Evolutionary conservation across 1,139 yeast genomes (phyloP), one percentile per base, ranked within the genome.

Genomic region (Pichia sp.): DNA sequence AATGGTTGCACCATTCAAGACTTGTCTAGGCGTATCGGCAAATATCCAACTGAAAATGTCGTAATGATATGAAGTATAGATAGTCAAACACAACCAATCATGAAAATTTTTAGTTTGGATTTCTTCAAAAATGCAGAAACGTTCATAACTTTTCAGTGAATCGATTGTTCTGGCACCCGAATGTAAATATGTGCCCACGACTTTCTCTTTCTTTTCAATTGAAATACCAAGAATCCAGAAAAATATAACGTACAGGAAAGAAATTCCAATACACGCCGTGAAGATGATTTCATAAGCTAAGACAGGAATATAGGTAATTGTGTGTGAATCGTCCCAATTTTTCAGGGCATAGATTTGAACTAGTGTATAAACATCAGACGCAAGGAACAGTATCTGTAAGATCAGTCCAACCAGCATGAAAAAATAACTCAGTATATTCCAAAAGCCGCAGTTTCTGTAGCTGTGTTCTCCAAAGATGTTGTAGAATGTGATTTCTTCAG

Each of bases 11-110:
- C 90, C 85, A 62, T 89, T 89, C 56, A 89, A 77, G 3, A 85
- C 84, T 67, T 89, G 96, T 65, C 96, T 77, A n/a, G 96, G 96
- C 6, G 91, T 76, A 58, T 89, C 96, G 1, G 96, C 91, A 39
- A 86, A 69, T 15, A 82, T 62, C 61, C 93, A 87, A 42, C 77
- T 76, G 54, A 82, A 81, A 47, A 87, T 67, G 49, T 87, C 84
- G 58, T 79, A 79, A 48, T 62, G 62, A 46, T 52, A 58, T 4
- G 58, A 48, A 22, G 54, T 57, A 63, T 81, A 87, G 4, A 83
- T 76, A 57, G 79, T 78, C 55, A 88, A 79, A 19, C 89, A 79
- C 43, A 83, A 66, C 73, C 83, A 81, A 59, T 87, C 95, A 56
- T 78, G 78, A 42, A 76, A 75, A 31, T 76, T 78, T 31, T 88